Evolutionary conservation across 163 green algal genomes (phyloP), one percentile per base, ranked within the genome.

Genomic region (Scenedesmus sp.): DNA sequence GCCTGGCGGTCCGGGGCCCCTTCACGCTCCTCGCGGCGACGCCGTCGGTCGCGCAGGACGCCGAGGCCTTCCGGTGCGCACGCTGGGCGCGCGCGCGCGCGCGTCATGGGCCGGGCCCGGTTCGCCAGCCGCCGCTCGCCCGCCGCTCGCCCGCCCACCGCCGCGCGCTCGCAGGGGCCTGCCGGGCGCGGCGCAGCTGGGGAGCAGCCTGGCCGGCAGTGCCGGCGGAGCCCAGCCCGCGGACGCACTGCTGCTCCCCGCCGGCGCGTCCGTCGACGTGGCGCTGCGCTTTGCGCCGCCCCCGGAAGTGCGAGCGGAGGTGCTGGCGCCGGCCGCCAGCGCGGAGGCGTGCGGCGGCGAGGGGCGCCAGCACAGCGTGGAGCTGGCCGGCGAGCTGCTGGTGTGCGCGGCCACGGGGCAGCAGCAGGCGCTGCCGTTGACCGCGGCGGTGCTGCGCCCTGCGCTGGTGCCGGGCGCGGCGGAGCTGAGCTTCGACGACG

Each of bases 361-460:
- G n/a, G n/a, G n/a, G n/a, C n/a, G n/a, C n/a, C n/a, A n/a, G n/a
- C n/a, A n/a, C n/a, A n/a, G n/a, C n/a, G n/a, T n/a, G n/a, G n/a
- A n/a, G n/a, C n/a, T n/a, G n/a, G n/a, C n/a, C n/a, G n/a, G n/a
- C n/a, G n/a, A n/a, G n/a, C n/a, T n/a, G n/a, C n/a, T n/a, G n/a
- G n/a, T n/a, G n/a, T n/a, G n/a, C n/a, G n/a, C n/a, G n/a, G n/a
- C n/a, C n/a, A n/a, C n/a, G n/a, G n/a, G n/a, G n/a, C n/a, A n/a
- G n/a, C n/a, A n/a, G n/a, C 87, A 92, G 82, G 20, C 28, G 1
- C 58, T 90, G 45, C 84, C 77, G 22, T 70, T 92, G 51, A 22
- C 60, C 33, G 82, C 66, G 4, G 34, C 54, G 20, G 77, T 92
- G 56, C 56, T 87, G 73, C 86, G 89, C 62, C 85, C 87, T 0